phyloP scores from a whole-genome alignment of 2,329 filamentous ascomycete species.

The Fusarium annulatum region DNA sequence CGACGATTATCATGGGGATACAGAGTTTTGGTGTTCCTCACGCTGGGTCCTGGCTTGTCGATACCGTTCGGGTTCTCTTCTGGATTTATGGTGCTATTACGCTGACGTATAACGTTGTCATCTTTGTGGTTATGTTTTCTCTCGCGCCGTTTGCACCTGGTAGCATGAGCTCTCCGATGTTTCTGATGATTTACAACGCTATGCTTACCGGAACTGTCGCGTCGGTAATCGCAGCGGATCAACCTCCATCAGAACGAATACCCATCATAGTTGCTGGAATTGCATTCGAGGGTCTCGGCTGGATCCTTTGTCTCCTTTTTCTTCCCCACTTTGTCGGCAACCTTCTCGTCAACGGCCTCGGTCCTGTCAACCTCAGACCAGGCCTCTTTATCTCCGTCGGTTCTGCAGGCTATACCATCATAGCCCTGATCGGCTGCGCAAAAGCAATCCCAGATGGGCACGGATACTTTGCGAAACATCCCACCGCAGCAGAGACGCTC shows the following conservation, averaged over 20 bases:
- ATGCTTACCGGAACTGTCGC: neutral
- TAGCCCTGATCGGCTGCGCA: slow-evolving; percentile 3
- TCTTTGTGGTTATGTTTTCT: slow-evolving; percentile 3
- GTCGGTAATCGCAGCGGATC: neutral
- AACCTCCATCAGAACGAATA: neutral
- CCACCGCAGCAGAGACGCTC: neutral
- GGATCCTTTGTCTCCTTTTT: neutral
- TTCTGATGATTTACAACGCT: slow-evolving; percentile 5
- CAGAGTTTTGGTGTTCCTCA: slow-evolving; percentile 12
- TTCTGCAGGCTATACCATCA: slow-evolving; percentile 7
- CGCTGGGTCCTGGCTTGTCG: neutral
- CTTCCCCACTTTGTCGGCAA: neutral
- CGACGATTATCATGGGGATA: slow-evolving; percentile 8
- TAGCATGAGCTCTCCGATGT: slow-evolving; percentile 15
- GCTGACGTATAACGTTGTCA: neutral
- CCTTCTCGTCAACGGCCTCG: neutral
- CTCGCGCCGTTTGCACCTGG: neutral
- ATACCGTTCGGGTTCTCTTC: neutral
- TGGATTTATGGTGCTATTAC: neutral
- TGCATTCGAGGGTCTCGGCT: neutral
- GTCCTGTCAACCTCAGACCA: neutral
- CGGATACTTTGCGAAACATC: slow-evolving; percentile 3
- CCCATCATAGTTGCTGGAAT: neutral
- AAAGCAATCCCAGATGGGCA: neutral
- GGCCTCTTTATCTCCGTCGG: neutral